Evolutionary conservation across 345 rosid genomes (phyloP).

Genomic region (Pugionium dolabratum): DNA sequence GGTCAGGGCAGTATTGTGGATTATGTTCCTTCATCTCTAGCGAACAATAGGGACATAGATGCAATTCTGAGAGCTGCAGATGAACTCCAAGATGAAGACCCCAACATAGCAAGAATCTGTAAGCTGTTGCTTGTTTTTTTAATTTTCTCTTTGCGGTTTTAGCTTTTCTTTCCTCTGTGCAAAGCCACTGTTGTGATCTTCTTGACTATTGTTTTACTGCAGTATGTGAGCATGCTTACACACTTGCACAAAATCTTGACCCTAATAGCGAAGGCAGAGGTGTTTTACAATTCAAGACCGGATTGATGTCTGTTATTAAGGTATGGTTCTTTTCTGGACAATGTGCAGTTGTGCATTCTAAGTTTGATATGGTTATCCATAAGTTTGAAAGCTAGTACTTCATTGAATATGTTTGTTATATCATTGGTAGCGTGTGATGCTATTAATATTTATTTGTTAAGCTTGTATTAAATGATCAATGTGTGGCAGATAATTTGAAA

Average conservation of each 20-base stretch:
- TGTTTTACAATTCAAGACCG: conserved; percentile 95
- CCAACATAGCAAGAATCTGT: conserved; percentile 82
- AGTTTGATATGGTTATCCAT: conserved; percentile 2
- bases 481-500: conserved; percentile 6
- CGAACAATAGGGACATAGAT: conserved; percentile 82
- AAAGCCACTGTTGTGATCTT: conserved; percentile 12
- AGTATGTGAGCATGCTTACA: conserved; percentile 98
- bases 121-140: conserved; percentile 30
- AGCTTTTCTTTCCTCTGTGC: conserved; percentile 9
- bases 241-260: conserved; percentile 92
- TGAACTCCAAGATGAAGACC: conserved; percentile 94
- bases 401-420: conserved; percentile 11
- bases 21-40: conserved; percentile 82
- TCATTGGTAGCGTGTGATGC: conserved; percentile 18
- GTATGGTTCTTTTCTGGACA: conserved; percentile 37
- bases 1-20: conserved; percentile 72
- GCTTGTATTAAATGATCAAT: conserved; percentile 5
- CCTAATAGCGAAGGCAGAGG: conserved; percentile 99
- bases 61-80: conserved; percentile 91
- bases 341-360: neutral
- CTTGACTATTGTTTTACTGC: conserved; percentile 35
- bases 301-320: conserved; percentile 95
- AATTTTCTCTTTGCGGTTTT: neutral
- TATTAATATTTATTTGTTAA: conserved; percentile 1
- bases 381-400: neutral